Evolutionary conservation across 495 filamentous ascomycete genomes (phyloP).

Genomic region (Durotheca rogersii): DNA sequence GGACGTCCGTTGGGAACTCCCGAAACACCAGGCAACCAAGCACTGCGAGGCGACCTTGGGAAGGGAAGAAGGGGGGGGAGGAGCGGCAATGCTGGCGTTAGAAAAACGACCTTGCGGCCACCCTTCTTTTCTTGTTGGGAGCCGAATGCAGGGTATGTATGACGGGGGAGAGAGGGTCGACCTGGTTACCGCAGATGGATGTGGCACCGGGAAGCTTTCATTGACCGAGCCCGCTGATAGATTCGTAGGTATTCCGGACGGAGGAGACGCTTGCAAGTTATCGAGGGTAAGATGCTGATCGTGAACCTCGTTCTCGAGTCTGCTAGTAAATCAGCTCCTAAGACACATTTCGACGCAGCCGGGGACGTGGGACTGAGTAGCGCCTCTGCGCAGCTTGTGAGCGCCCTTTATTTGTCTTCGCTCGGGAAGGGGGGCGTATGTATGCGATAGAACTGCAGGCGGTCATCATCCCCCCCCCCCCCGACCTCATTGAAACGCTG

Average conservation of each 20-base stretch:
- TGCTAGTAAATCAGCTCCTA: conserved; percentile 24
- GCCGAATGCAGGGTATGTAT: conserved; percentile 13
- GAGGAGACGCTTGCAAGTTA: too few relatives aligned
- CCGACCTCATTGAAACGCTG: conserved; percentile 24
- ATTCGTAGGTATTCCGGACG: conserved; percentile 12
- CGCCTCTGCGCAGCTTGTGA: conserved; percentile 15
- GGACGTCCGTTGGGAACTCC: background rate
- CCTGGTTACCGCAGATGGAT: conserved; percentile 1
- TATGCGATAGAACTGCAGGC: conserved; percentile 33
- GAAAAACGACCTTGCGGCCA: background rate
- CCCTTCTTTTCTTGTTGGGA: conserved; percentile 13
- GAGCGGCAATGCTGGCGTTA: conserved; percentile 14
- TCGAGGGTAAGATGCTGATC: conserved; percentile 28
- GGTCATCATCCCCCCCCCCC: too few relatives aligned
- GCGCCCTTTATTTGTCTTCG: conserved; percentile 13
- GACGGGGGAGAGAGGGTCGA: conserved; percentile 7
- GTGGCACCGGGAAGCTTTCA: conserved; percentile 17
- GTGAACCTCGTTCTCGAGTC: conserved; percentile 25
- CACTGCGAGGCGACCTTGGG: background rate
- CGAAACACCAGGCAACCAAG: conserved; percentile 2
- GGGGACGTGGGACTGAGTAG: conserved; percentile 23
- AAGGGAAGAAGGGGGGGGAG: background rate
- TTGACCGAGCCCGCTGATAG: conserved; percentile 4
- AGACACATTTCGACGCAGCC: conserved; percentile 20
- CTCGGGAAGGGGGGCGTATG: conserved; percentile 18